Evolutionary conservation across 768 basidiomycete genomes (phyloP).

Genomic region (Cyathus striatus): DNA sequence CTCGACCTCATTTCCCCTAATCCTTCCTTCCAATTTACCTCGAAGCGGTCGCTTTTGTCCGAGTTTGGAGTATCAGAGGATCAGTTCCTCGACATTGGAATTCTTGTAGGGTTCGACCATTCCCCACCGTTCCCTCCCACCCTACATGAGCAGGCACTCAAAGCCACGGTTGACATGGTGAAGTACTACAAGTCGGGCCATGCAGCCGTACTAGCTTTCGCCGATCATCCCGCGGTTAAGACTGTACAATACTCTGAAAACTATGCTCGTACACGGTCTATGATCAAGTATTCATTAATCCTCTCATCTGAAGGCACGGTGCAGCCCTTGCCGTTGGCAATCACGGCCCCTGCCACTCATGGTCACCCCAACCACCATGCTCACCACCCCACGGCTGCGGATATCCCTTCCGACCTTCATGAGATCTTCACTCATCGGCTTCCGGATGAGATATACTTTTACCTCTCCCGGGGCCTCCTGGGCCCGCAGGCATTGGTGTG

Average conservation of each 20-base stretch:
- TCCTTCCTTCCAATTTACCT: constrained; percentile 79
- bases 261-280: constrained; percentile 84
- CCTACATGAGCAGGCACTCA: constrained; percentile 74
- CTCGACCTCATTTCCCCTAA: constrained; percentile 67
- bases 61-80: constrained; percentile 71
- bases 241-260: constrained; percentile 74
- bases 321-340: constrained; percentile 72
- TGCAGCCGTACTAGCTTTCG: constrained; percentile 68
- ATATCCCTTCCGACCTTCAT: constrained; percentile 87
- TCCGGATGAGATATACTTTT: constrained; percentile 95
- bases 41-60: constrained; percentile 62
- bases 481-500: constrained; percentile 91
- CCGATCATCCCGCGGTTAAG: constrained; percentile 82
- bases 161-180: constrained; percentile 88
- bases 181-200: constrained; percentile 90
- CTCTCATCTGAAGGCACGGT: constrained; percentile 84
- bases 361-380: constrained; percentile 51
- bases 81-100: constrained; percentile 91
- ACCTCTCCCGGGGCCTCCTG: constrained; percentile 88
- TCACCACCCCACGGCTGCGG: constrained; percentile 74
- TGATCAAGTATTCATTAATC: constrained; percentile 90
- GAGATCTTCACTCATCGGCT: constrained; percentile 93
- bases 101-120: constrained; percentile 86
- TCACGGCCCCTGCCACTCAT: constrained; percentile 43
- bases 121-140: constrained; percentile 79